phyloP scores from a whole-genome alignment of 108 stramenopile species.

The Conticribra guillardii region DNA sequence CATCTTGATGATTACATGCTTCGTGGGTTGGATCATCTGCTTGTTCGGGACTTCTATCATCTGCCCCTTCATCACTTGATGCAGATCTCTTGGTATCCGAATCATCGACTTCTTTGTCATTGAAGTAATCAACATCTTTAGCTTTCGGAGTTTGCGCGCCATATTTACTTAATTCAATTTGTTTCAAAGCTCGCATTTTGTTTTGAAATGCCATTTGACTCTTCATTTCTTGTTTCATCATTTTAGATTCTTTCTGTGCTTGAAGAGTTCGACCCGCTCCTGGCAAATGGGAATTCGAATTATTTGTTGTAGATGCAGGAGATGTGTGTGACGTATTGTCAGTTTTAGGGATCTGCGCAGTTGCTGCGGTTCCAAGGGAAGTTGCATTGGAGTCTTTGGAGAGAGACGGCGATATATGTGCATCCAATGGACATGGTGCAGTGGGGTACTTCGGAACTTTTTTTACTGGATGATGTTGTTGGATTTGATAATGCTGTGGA shows the following conservation, averaged over 20 bases:
- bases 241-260: constrained; percentile 67
- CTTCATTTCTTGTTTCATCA: constrained; percentile 90
- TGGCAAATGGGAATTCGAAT: neutral
- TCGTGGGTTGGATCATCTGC: neutral
- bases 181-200: constrained; percentile 84
- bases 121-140: neutral
- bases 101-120: neutral
- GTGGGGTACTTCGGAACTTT: neutral
- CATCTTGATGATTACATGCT: neutral
- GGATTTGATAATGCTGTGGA: neutral
- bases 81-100: neutral
- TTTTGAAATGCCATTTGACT: constrained; percentile 81
- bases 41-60: constrained; percentile 16
- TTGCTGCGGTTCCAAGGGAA: neutral
- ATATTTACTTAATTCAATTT: constrained; percentile 78
- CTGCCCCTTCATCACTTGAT: neutral
- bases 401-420: neutral
- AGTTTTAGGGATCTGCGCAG: neutral
- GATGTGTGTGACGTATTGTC: neutral
- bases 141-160: constrained; percentile 1
- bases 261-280: constrained; percentile 22
- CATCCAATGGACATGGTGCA: neutral
- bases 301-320: neutral
- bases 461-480: neutral
- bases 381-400: neutral